Evolutionary conservation across 1,284 basidiomycete genomes (phyloP).

Genomic region (Dichomitus squalens): DNA sequence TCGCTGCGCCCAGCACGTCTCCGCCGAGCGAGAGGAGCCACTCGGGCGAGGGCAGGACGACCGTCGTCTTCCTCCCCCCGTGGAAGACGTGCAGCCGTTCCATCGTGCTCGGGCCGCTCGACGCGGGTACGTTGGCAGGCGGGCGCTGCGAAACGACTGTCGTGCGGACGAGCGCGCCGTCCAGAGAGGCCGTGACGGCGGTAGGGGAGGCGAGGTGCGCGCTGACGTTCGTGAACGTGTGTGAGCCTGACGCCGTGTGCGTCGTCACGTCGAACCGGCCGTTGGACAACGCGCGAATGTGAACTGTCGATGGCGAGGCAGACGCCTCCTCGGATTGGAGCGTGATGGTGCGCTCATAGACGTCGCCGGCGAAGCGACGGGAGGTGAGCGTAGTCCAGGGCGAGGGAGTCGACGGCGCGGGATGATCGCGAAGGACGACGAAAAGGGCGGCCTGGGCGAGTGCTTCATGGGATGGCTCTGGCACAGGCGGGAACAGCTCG

Average conservation of each 20-base stretch:
- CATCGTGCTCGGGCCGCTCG: constrained; percentile 52
- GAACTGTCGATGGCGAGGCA: constrained; percentile 44
- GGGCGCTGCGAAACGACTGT: constrained; percentile 75
- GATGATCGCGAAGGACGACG: constrained; percentile 67
- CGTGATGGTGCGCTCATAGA: constrained; percentile 59
- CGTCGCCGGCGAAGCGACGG: constrained; percentile 77
- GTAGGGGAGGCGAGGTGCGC: constrained; percentile 56
- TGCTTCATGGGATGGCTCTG: constrained; percentile 59
- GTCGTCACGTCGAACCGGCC: constrained; percentile 61
- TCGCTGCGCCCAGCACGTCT: constrained; percentile 45
- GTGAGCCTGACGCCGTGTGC: constrained; percentile 34
- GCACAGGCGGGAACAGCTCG: constrained; percentile 70
- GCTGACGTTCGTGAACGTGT: constrained; percentile 51
- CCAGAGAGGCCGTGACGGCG: constrained; percentile 52
- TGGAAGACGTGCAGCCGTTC: constrained; percentile 76
- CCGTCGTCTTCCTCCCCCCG: constrained; percentile 56
- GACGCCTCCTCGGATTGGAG: constrained; percentile 54
- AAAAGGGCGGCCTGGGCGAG: constrained; percentile 82
- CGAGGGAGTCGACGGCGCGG: constrained; percentile 36
- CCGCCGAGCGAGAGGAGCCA: constrained; percentile 68
- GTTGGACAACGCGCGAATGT: constrained; percentile 44
- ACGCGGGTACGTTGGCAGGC: constrained; percentile 50
- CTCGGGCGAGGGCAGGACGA: constrained; percentile 62
- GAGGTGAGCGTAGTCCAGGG: constrained; percentile 75
- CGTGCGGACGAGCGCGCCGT: constrained; percentile 48